Base-by-base conservation (phyloP, 2,329 filamentous ascomycete genomes). In the Phialophora expanda region DNA sequence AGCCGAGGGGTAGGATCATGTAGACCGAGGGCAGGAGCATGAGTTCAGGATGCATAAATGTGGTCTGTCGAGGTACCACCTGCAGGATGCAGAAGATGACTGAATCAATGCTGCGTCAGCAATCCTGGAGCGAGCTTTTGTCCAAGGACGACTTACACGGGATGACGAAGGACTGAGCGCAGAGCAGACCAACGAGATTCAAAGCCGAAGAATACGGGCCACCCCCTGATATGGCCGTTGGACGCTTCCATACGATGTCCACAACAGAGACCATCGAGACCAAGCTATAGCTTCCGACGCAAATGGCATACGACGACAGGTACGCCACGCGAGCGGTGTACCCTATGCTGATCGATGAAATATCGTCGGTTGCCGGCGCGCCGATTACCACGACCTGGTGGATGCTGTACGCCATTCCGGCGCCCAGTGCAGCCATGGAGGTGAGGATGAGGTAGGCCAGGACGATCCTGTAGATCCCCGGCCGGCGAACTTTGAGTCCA, bases 71-170 rank as follows among this genome's bases (percentile, higher is more conserved):
- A 30, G 57, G 61, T 30, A 67, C 3, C 28, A 67, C 28, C 53
- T 65, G 62, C 28, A 69, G 41, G 50, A 69, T 62, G 65, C 65
- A 69, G 56, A 69, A 69, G 41, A 69, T 64, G 62, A 69, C 67
- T 69, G 38, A 14, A 28, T 28, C 44, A 24, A 38, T 38, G 26
- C 7, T 38, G 56, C 11, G 44, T 64, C 51, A 64, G 26, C 24
- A 56, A 12, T 12, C 12, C 11, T 30, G 14, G 22, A 24, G 55
- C 38, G 4, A 12, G n/a, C 22, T n/a, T 34, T 11, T n/a, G 24
- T 17, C 17, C 57, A 14, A 22, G 50, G 11, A 38, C 20, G 14
- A 63, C 67, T 69, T 54, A 69, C 67, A 67, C n/a, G 67, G 67
- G 8, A 69, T 60, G 38, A 65, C 54, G 46, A 67, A 69, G 11